A percentile compares a stretch with the other conserved stretches of the same genome.
Evolutionary conservation across 2,329 filamentous ascomycete genomes (phyloP).

Genomic region (Aspergillus hortae): DNA sequence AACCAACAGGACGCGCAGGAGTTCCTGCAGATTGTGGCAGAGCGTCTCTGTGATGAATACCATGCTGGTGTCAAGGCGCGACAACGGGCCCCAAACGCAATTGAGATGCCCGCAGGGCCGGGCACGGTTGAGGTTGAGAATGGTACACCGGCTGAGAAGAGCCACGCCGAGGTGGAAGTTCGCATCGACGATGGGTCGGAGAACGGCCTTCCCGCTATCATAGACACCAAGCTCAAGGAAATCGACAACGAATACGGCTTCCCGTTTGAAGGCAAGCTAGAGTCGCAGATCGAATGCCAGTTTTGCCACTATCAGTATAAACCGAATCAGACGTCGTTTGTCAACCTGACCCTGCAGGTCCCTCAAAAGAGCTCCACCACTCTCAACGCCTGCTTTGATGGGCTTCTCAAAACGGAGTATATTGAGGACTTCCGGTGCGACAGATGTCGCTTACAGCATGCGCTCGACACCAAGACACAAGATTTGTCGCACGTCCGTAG

Average conservation of each 20-base stretch:
- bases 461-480: slow-evolving; percentile 60
- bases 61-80: slow-evolving; percentile 77
- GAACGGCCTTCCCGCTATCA: slow-evolving; percentile 31
- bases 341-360: slow-evolving; percentile 87
- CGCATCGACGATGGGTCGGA: slow-evolving; percentile 34
- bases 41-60: slow-evolving; percentile 91
- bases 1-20: slow-evolving; percentile 98
- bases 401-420: slow-evolving; percentile 88
- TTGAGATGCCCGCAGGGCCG: slow-evolving; percentile 17
- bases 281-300: slow-evolving; percentile 93
- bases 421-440: slow-evolving; percentile 98
- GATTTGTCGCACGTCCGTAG: slow-evolving; percentile 57
- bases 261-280: slow-evolving; percentile 84
- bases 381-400: slow-evolving; percentile 85
- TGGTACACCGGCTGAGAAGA: slow-evolving; percentile 16
- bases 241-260: slow-evolving; percentile 58
- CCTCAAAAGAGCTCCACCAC: slow-evolving; percentile 78
- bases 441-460: slow-evolving; percentile 81
- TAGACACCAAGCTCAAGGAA: slow-evolving; percentile 35
- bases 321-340: slow-evolving; percentile 78
- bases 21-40: slow-evolving; percentile 89
- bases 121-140: slow-evolving; percentile 8
- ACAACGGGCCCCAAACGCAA: slow-evolving; percentile 31
- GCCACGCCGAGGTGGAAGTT: slow-evolving; percentile 29
- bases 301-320: slow-evolving; percentile 87